Conservation (phyloP, 2,329 filamentous ascomycete species). For the Talaromyces atroroseus region DNA sequence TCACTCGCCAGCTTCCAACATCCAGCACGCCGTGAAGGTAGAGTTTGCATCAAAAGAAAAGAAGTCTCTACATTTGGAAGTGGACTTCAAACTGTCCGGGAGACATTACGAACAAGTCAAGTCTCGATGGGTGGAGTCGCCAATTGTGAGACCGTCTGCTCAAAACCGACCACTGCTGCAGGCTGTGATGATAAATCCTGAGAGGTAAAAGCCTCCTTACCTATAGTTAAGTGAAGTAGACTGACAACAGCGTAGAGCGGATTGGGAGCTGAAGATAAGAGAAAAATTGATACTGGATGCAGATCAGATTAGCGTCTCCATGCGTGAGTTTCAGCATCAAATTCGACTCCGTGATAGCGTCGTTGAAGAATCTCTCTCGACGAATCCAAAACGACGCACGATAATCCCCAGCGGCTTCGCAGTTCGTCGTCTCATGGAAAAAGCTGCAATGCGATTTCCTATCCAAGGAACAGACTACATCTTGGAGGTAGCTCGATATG, state of each 20-base stretch:
- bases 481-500: constrained; percentile 41
- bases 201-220: constrained; percentile 22
- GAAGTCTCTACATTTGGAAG: constrained; percentile 33
- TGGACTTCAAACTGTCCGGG: constrained; percentile 27
- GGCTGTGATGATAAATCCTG: constrained; percentile 33
- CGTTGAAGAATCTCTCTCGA: constrained; percentile 20
- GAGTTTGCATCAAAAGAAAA: constrained; percentile 31
- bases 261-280: constrained; percentile 40
- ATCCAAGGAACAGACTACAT: constrained; percentile 37
- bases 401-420: constrained; percentile 23
- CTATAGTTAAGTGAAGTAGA: background rate
- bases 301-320: constrained; percentile 21
- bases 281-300: constrained; percentile 31
- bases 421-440: constrained; percentile 33
- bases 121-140: constrained; percentile 31
- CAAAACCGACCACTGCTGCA: constrained; percentile 28
- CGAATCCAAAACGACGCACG: constrained; percentile 24
- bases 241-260: constrained; percentile 25
- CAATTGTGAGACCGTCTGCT: constrained; percentile 17
- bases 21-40: constrained; percentile 36
- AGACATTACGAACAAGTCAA: constrained; percentile 30
- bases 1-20: constrained; percentile 17
- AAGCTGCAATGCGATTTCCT: constrained; percentile 34
- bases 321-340: constrained; percentile 26
- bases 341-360: constrained; percentile 22